These are phyloP conservation scores for Laburnicola sp. DNA, from an alignment of 2,329 filamentous ascomycete species.

Conservation along the genomic window DNA sequence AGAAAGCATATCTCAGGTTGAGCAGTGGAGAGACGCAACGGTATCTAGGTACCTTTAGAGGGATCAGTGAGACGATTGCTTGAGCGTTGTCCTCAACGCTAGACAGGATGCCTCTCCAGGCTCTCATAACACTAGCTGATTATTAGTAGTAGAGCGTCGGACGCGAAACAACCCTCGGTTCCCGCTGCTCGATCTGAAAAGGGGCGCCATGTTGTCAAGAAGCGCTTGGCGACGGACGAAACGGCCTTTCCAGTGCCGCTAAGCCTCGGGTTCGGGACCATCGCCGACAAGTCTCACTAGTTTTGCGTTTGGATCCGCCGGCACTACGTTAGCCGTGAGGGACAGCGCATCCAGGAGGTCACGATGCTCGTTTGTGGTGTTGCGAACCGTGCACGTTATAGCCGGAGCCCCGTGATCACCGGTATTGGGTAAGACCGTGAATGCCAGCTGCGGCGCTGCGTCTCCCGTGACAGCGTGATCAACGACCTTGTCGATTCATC, in stretches of 20 bases:
- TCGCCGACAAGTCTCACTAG: conserved; percentile 17
- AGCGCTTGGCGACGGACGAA: not conserved
- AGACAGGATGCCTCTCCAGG: too few species aligned
- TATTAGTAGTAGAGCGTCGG: too few species aligned
- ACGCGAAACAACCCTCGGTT: not conserved
- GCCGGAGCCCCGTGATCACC: conserved; percentile 20
- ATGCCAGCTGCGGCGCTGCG: conserved; percentile 21
- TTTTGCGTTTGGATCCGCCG: conserved; percentile 19
- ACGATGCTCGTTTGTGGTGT: conserved; percentile 36
- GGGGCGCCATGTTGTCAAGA: not conserved
- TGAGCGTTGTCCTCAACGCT: too few species aligned
- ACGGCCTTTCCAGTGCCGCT: not conserved
- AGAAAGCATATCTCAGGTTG: not conserved
- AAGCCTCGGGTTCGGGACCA: not conserved
- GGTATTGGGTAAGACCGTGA: conserved; percentile 19
- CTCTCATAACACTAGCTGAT: too few species aligned
- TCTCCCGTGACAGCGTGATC: conserved; percentile 5
- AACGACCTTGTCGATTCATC: not conserved
- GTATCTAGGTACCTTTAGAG: too few species aligned
- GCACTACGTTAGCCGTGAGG: conserved; percentile 10
- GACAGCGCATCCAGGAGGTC: conserved; percentile 23
- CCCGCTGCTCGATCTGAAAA: not conserved
- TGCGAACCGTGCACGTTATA: conserved; percentile 29
- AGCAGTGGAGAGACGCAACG: too few species aligned
- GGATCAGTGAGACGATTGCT: too few species aligned